Evolutionary conservation across 2,329 filamentous ascomycete species (phyloP).

Genomic region (Paecilomyces formosus): DNA sequence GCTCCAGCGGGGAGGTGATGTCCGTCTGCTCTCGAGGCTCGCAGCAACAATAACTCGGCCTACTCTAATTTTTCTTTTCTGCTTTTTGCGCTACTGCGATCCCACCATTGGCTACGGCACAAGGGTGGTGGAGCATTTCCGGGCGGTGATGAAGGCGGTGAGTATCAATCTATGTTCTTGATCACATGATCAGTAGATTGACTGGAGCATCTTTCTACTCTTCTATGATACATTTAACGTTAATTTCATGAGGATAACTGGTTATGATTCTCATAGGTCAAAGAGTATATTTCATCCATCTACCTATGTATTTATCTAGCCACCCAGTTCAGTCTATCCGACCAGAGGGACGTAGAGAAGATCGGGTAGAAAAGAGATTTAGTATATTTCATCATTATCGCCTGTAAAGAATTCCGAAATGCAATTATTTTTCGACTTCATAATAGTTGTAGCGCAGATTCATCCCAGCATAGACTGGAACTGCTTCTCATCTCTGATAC

Average conservation of each 20-base stretch:
- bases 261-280: background rate
- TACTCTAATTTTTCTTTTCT: background rate
- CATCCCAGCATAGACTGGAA: constrained; percentile 26
- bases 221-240: too few relatives aligned
- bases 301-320: background rate
- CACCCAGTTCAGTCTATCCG: background rate
- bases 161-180: background rate
- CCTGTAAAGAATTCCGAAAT: background rate
- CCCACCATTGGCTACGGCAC: background rate
- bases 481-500: constrained; percentile 45
- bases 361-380: background rate
- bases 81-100: background rate
- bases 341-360: background rate
- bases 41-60: background rate
- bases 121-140: background rate
- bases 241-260: background rate
- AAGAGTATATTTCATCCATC: background rate
- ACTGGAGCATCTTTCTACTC: too few relatives aligned
- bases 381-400: background rate
- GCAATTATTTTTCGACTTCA: background rate
- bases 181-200: background rate
- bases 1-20: background rate
- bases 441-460: background rate
- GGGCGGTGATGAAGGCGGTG: background rate
- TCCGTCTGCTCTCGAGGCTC: background rate